Base-by-base conservation (phyloP, 1,284 basidiomycete genomes). In the Fomitiporia mediterranea region DNA sequence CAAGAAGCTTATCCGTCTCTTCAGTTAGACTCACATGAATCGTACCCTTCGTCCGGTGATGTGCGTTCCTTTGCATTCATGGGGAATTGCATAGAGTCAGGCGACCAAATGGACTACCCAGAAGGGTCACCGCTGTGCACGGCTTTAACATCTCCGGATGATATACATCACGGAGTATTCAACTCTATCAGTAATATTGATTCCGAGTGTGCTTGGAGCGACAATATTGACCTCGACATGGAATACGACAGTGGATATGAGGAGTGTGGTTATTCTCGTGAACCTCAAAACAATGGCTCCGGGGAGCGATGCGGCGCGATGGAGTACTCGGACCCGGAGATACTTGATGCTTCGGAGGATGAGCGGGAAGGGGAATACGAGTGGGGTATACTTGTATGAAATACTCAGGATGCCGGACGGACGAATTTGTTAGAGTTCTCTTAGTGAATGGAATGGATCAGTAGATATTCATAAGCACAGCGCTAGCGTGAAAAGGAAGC, bases 331-430 rank as follows among this genome's bases (percentile, higher is more conserved):
- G n/a, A n/a, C n/a, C n/a, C n/a, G n/a, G 35, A n/a, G 53, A 42
- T 44, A n/a, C 34, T 47, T 5, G 53, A 47, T n/a, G n/a, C n/a
- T 8, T 27, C 42, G 39, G 51, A 19, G n/a, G 44, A 47, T 8
- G 53, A 53, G 19, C 27, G 32, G 23, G 40, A 53, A n/a, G 34
- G 32, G 44, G 43, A 54, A 15, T 46, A 23, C 30, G 28, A 25
- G 30, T 54, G 53, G 53, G 39, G 44, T 39, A 4, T 46, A 17
- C 3, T 6, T 51, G 49, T 21, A 23, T 37, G 49, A 49, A 38
- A 4, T 15, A 5, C 27, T 23, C 11, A 42, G 1, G 39, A 2
- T 42, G 8, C 8, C 39, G n/a, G n/a, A n/a, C n/a, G n/a, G n/a
- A n/a, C n/a, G n/a, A 13, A 37, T 17, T 37, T 2, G 19, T 13